Percentiles rank a stretch among this genome's conserved stretches.
phyloP scores from a whole-genome alignment of 371 early-diverging fungal species.

The Mucor racemosus region DNA sequence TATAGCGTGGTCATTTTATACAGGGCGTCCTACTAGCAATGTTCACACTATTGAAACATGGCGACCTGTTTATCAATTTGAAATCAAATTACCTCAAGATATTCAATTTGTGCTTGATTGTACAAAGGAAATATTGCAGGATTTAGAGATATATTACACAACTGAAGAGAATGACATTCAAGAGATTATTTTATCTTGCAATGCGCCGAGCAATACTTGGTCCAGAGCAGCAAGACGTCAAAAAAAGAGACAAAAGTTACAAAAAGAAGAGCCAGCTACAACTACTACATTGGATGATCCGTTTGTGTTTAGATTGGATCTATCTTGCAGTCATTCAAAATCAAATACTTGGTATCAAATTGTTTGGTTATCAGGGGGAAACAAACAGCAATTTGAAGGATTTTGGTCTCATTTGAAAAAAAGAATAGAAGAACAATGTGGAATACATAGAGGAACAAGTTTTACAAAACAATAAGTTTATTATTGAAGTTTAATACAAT shows the following conservation, averaged over 20 bases:
- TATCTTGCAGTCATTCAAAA: slow-evolving; percentile 4
- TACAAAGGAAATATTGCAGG: slow-evolving; percentile 29
- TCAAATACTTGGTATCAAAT: slow-evolving; percentile 21
- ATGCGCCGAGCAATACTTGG: slow-evolving; percentile 49
- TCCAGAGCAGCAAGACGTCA: slow-evolving; percentile 53
- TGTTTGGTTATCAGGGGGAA: slow-evolving; percentile 45
- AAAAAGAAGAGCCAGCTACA: neutral
- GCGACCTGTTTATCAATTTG: slow-evolving; percentile 40
- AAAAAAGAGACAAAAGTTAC: slow-evolving; percentile 30
- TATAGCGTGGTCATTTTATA: slow-evolving; percentile 67
- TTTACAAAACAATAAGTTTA: slow-evolving; percentile 10
- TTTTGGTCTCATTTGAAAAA: slow-evolving; percentile 61
- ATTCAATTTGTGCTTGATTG: slow-evolving; percentile 11
- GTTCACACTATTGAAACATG: slow-evolving; percentile 29
- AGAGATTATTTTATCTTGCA: slow-evolving; percentile 20
- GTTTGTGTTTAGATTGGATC: slow-evolving; percentile 31
- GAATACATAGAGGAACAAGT: slow-evolving; percentile 39
- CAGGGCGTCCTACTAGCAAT: slow-evolving; percentile 32
- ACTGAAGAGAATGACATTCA: slow-evolving; percentile 7
- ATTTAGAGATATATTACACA: slow-evolving; percentile 34
- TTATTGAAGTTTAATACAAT: slow-evolving; percentile 50
- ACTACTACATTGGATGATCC: neutral
- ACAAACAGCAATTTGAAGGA: slow-evolving; percentile 45
- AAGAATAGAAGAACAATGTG: slow-evolving; percentile 59
- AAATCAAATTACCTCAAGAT: slow-evolving; percentile 18